Percentiles rank a stretch among this genome's conserved stretches.
These are phyloP conservation scores for Cornus kousa DNA, from an alignment of 148 eudicot species.

Conservation along the genomic window DNA sequence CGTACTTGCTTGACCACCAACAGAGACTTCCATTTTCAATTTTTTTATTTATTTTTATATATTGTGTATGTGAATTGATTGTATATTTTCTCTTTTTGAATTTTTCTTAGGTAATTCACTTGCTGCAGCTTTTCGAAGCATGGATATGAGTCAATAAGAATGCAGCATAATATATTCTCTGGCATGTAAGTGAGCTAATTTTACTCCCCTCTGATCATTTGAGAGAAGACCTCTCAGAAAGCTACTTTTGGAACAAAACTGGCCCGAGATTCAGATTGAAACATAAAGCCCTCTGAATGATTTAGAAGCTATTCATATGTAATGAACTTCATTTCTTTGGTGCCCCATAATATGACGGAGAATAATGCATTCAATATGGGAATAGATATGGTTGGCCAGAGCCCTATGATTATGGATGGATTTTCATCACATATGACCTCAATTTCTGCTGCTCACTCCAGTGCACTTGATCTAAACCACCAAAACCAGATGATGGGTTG, in stretches of 20 bases:
- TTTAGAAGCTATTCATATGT: neutral
- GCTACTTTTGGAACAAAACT: neutral
- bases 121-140: neutral
- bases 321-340: neutral
- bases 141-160: neutral
- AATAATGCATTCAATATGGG: neutral
- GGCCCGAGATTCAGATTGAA: neutral
- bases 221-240: neutral
- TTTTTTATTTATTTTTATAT: neutral
- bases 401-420: slow-evolving; percentile 23
- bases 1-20: neutral
- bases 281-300: neutral
- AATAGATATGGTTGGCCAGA: slow-evolving; percentile 12
- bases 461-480: slow-evolving; percentile 25
- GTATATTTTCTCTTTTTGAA: neutral
- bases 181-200: too few species aligned
- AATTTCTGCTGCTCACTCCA: slow-evolving; percentile 26
- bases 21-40: neutral
- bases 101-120: neutral
- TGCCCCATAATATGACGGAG: neutral
- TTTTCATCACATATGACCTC: slow-evolving; percentile 28
- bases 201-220: neutral
- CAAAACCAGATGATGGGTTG: slow-evolving; percentile 41
- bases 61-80: neutral
- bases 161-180: neutral